A percentile compares a stretch with the other conserved stretches of the same genome.
phyloP scores from a whole-genome alignment of 116 monocot genomes.

The Trichopus zeylanicus region DNA sequence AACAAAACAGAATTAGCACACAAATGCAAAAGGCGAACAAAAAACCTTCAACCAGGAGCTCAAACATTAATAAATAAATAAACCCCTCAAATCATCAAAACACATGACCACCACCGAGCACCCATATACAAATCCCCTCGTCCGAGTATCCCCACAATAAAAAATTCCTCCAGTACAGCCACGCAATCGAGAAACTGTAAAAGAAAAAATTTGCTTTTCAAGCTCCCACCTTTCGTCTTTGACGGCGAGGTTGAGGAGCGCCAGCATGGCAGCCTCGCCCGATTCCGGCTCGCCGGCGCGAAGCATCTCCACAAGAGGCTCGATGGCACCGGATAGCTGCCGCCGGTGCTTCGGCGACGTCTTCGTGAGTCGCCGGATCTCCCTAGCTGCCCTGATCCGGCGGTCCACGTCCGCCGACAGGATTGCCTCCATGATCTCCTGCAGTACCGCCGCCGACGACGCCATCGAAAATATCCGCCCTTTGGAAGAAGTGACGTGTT shows the following conservation, averaged over 20 bases:
- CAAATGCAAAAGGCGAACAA: too few species aligned
- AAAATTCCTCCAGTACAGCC: too few species aligned
- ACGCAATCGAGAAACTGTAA: too few species aligned
- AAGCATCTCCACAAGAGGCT: slow-evolving; percentile 73
- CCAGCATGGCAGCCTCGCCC: slow-evolving; percentile 58
- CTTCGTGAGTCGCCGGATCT: slow-evolving; percentile 79
- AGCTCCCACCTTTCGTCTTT: slow-evolving; percentile 69
- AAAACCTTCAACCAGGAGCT: too few species aligned
- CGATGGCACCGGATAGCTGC: slow-evolving; percentile 50
- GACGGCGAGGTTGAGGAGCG: slow-evolving; percentile 88
- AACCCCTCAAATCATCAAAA: too few species aligned
- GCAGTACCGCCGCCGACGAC: slow-evolving; percentile 11
- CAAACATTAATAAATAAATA: too few species aligned
- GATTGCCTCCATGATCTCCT: slow-evolving; percentile 36
- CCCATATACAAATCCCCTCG: too few species aligned
- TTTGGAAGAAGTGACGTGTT: too few species aligned
- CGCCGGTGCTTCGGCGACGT: slow-evolving; percentile 65
- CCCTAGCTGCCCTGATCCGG: slow-evolving; percentile 52
- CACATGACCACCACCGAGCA: too few species aligned
- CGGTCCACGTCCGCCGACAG: slow-evolving; percentile 23
- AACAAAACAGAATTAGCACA: too few species aligned
- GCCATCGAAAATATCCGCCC: slow-evolving; percentile 8
- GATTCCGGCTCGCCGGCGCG: slow-evolving; percentile 15
- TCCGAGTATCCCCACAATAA: too few species aligned
- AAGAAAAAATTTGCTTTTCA: too few species aligned